A percentile compares a stretch with the other conserved stretches of the same genome.
Evolutionary conservation across 495 filamentous ascomycete species (phyloP).

Genomic region (Tuber umbilicatum): DNA sequence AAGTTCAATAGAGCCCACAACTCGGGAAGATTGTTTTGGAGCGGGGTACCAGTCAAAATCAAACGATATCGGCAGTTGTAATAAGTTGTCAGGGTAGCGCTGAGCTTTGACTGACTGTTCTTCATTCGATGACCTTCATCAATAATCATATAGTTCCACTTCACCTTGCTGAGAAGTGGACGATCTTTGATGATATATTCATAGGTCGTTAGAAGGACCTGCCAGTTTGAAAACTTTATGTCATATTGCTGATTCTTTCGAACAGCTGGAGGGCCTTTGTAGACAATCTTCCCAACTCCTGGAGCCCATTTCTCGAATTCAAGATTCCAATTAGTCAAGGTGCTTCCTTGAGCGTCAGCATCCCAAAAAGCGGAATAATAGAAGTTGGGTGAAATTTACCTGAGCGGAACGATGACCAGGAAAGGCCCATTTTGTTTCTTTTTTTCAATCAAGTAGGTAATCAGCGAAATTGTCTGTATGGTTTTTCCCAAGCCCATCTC

Average conservation of each 20-base stretch:
- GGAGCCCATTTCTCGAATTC: conserved; percentile 99
- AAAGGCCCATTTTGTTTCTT: conserved; percentile 92
- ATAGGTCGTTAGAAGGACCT: conserved; percentile 93
- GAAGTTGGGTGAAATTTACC: conserved; percentile 18
- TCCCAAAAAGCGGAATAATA: neutral
- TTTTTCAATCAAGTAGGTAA: conserved; percentile 92
- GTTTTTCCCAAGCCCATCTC: conserved; percentile 99
- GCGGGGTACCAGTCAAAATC: conserved; percentile 91
- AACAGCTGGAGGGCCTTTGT: conserved; percentile 86
- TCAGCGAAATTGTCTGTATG: conserved; percentile 95
- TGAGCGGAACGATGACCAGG: conserved; percentile 87
- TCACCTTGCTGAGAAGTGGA: conserved; percentile 87
- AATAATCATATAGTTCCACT: conserved; percentile 99
- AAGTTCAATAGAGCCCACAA: conserved; percentile 98
- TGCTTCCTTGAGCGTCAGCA: conserved; percentile 50
- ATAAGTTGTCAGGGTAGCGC: conserved; percentile 86
- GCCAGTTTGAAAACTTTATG: conserved; percentile 90
- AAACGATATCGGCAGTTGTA: conserved; percentile 91
- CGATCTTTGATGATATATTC: conserved; percentile 99
- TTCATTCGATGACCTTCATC: conserved; percentile 99
- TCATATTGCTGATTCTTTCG: conserved; percentile 88
- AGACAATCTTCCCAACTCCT: conserved; percentile 74
- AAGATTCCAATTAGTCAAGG: conserved; percentile 94
- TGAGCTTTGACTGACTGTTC: conserved; percentile 94
- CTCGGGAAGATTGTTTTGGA: conserved; percentile 95